Evolutionary conservation across 2,329 filamentous ascomycete genomes (phyloP).

Genomic region (Aspergillus aculeatus): DNA sequence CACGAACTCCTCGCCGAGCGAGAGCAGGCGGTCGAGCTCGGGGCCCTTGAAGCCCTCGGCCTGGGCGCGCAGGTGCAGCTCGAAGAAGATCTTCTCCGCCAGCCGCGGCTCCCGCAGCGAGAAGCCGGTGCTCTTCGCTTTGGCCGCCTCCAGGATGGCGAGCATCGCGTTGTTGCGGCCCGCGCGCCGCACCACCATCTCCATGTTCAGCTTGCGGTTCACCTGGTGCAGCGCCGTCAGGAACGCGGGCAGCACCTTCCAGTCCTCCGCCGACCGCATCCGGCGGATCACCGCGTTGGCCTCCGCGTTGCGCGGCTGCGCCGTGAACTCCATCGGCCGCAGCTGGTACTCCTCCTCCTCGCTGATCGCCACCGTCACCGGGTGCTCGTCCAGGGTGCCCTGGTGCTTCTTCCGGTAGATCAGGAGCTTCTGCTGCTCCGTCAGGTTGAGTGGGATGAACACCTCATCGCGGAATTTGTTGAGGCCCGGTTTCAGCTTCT

Average conservation of each 20-base stretch:
- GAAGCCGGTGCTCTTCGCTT: conserved; percentile 37
- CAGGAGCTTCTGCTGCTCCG: conserved; percentile 36
- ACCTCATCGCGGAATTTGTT: conserved; percentile 43
- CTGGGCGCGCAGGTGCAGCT: conserved; percentile 38
- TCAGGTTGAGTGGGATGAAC: conserved; percentile 44
- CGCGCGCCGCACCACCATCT: conserved; percentile 41
- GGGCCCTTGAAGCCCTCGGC: conserved; percentile 34
- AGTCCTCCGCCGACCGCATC: conserved; percentile 40
- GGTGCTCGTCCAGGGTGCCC: conserved; percentile 38
- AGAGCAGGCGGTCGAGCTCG: conserved; percentile 29
- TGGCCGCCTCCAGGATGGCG: conserved; percentile 38
- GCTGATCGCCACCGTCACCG: conserved; percentile 41
- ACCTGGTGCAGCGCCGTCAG: conserved; percentile 39
- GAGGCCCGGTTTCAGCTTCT: conserved; percentile 43
- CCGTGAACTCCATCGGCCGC: conserved; percentile 34
- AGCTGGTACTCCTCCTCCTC: conserved; percentile 42
- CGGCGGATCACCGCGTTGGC: conserved; percentile 32
- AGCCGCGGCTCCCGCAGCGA: conserved; percentile 30
- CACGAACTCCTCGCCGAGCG: conserved; percentile 35
- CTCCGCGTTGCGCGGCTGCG: conserved; percentile 36
- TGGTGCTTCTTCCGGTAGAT: conserved; percentile 41
- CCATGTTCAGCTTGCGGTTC: conserved; percentile 26
- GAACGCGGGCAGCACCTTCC: conserved; percentile 43
- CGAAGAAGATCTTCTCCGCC: conserved; percentile 37
- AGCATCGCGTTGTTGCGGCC: conserved; percentile 35